Evolutionary conservation across 768 basidiomycete genomes (phyloP), one percentile per base, ranked within the genome.

Genomic region (Harrya chromipes): DNA sequence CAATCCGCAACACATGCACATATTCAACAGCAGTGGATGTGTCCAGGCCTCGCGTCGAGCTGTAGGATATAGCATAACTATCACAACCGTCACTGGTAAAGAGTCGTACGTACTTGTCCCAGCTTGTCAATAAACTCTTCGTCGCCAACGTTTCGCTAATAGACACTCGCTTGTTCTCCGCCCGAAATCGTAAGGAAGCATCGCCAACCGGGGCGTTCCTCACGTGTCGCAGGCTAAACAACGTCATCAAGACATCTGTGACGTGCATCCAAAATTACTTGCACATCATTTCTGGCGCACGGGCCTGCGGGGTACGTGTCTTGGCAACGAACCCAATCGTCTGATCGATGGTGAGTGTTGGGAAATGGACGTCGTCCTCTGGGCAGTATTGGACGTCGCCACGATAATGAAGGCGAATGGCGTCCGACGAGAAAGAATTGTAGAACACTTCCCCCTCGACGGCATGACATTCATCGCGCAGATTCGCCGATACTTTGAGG

Each of bases 351-450:
- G 87, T 89, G 23, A 95, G 75, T 10, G 86, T 49, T 6, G 49
- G 49, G 21, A 49, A 49, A n/a, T 49, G 49, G 6, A 49, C 20
- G 17, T 49, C 49, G 10, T 49, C 49, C 24, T 49, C 49, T 0
- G 88, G 87, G 52, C 79, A 85, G 63, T 90, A 92, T 47, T 81
- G 79, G 2, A 90, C 83, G 60, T 90, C 90, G 14, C 92, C 93
- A 3, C 85, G 84, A 63, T 82, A 87, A 44, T 78, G 77, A 51
- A 80, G 76, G 50, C 64, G 56, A 46, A 94, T 76, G 47, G 90
- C 76, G 1, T 79, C 68, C 2, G 87, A 79, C 0, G 82, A 69
- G 50, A 94, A 76, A 1, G 88, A 83, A 61, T 89, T 88, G 60
- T 94, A 97, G 40, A 74, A 70, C 3, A 93, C 78, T 0, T 84